These are phyloP conservation scores for Epichloe typhina DNA, from an alignment of 2,329 filamentous ascomycete genomes.

Conservation along the genomic window DNA sequence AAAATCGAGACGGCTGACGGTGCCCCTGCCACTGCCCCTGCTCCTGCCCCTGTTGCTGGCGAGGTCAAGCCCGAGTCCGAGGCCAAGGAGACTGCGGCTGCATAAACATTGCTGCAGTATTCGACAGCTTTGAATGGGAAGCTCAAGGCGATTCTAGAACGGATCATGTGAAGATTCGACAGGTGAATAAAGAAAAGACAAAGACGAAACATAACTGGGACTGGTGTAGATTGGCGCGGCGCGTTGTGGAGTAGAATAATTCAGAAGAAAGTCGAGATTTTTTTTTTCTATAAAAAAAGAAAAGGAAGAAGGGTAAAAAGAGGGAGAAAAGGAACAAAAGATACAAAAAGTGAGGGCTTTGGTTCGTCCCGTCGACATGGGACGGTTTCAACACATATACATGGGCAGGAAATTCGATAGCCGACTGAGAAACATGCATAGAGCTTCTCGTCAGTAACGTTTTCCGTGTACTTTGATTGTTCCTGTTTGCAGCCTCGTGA, in stretches of 20 bases:
- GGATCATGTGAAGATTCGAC: background rate
- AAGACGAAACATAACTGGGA: background rate
- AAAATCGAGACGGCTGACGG: constrained; percentile 22
- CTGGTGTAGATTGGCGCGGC: background rate
- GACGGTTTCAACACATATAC: too few relatives aligned
- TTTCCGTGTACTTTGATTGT: too few relatives aligned
- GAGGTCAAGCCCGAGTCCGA: constrained; percentile 18
- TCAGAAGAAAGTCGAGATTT: background rate
- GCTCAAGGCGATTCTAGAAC: background rate
- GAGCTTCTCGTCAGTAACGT: too few relatives aligned
- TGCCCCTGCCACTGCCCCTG: constrained; percentile 10
- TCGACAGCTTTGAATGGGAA: background rate
- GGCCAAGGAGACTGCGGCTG: constrained; percentile 16
- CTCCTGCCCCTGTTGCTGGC: constrained; percentile 18
- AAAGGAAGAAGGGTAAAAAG: too few relatives aligned
- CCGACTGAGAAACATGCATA: too few relatives aligned
- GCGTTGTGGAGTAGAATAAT: background rate
- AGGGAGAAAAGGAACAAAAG: background rate
- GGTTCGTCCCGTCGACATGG: too few relatives aligned
- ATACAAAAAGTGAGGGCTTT: too few relatives aligned
- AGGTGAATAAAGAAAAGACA: background rate
- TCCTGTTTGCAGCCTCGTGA: too few relatives aligned
- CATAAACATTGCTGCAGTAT: background rate
- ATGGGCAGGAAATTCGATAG: too few relatives aligned
- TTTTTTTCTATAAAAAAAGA: background rate